Conservation (phyloP, 805 yeast species). For the Tetrapisispora iriomotensis region DNA sequence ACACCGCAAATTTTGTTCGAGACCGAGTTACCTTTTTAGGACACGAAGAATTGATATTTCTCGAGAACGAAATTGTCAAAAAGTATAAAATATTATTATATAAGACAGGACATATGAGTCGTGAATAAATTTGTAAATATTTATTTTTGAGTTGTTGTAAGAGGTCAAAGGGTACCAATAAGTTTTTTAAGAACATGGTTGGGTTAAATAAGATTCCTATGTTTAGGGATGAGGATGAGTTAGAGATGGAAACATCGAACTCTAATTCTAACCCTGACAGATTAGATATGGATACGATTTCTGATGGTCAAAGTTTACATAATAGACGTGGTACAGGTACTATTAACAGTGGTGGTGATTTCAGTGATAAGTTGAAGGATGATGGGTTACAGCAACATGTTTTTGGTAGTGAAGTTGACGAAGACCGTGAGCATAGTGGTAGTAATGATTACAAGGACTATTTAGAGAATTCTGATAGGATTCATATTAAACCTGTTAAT, state of each 20-base stretch:
- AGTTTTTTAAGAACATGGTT: not conserved
- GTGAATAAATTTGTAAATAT: too few relatives aligned
- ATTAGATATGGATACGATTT: not conserved
- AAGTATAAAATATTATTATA: too few relatives aligned
- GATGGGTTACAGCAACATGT: slow-evolving; percentile 1
- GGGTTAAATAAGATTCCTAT: slow-evolving; percentile 3
- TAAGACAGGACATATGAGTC: too few relatives aligned
- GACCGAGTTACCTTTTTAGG: too few relatives aligned
- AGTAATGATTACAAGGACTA: slow-evolving; percentile 6
- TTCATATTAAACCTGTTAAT: slow-evolving; percentile 30
- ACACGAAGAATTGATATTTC: too few relatives aligned
- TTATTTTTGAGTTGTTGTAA: not conserved
- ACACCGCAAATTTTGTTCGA: too few relatives aligned
- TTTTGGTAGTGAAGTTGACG: not conserved
- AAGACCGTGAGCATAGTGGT: not conserved
- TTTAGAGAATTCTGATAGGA: slow-evolving; percentile 12
- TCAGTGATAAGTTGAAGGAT: not conserved
- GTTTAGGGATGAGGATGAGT: slow-evolving; percentile 4
- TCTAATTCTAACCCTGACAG: not conserved
- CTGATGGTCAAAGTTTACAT: not conserved
- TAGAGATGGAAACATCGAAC: not conserved
- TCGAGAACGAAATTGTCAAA: too few relatives aligned
- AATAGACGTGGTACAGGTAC: not conserved
- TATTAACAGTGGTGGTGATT: not conserved
- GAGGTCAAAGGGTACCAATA: not conserved